Evolutionary conservation across 2,329 filamentous ascomycete species (phyloP), one percentile per base, ranked within the genome.

Genomic region (Aspergillus uvarum): DNA sequence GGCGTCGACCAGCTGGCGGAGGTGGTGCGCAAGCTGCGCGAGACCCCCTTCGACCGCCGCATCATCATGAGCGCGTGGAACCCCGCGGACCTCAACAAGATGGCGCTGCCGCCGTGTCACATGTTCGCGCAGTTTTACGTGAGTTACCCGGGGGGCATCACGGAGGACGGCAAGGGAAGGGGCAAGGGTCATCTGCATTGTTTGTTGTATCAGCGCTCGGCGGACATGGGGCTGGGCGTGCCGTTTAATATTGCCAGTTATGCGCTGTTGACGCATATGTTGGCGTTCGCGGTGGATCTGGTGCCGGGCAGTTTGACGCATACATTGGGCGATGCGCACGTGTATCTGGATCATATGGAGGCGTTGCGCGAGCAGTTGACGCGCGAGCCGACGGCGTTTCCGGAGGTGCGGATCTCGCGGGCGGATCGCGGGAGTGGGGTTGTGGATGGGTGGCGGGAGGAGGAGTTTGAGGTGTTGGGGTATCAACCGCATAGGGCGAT

Each of bases 61-160:
- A 94, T 99, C 69, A 91, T 99, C 63, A 83, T 99, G 60, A 90
- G 85, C 64, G 95, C 95, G 0, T 99, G 95, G 95, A 99, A 99
- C 74, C 93, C 93, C 0, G 85, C 85, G 7, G 93, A 96, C 74
- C 76, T 97, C 65, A 83, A 83, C 66, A 89, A 89, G 74, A 97
- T 97, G 94, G 94, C 92, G 1, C 81, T 97, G 31, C 93, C 94
- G 63, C 94, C 94, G 1, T 97, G 93, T 74, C 94, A 97, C 78
- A 96, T 97, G 91, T 96, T 97, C 80, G 93, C 93, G 5, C 94
- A 97, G 73, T 97, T 97, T 72, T 96, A 96, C 74, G 92, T 96
- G 19, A 90, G 88, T 0, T 96, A 87, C 73, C 90, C 89, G 11
- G 61, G 67, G 59, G 68, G 65, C 58, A 69, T 61, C 72, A 4